Base-by-base conservation (phyloP, 257 asterid genomes). In the Haberlea rhodopensis region DNA sequence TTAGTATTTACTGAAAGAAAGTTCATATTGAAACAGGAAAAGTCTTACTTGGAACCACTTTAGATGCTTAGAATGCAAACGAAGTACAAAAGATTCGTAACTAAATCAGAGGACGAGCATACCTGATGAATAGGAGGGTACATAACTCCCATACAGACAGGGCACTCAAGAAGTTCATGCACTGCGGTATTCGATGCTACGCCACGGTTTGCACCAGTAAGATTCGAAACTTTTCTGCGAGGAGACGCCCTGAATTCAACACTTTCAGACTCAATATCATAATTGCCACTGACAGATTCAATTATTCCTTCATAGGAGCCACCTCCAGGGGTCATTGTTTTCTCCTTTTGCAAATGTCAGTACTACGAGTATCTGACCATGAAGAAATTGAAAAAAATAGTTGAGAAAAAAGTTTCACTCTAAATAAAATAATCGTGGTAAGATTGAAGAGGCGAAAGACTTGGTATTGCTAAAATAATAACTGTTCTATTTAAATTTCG, bases 71-170 rank as follows among this genome's bases (percentile, higher is more conserved):
- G 18, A 6, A 62, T 2, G 58, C 57, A 31, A 10, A 52, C 8
- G 27, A 62, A 61, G 48, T 57, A n/a, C 24, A 74, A 22, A 63
- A 31, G 32, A 55, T 23, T 37, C 4, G 22, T 15, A 53, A n/a
- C 34, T 26, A 58, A 77, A 59, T 31, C 0, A 31, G 13, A 37
- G 26, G 72, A 65, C n/a, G 25, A 73, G 69, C 69, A 29, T 81
- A 85, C 95, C 86, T 87, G 94, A 75, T 79, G 94, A 76, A 87
- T 87, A 24, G 94, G 95, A 48, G 94, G 94, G 79, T 83, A 81
- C 90, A 87, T 85, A 40, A 76, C 73, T 71, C 80, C 78, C 77
- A 83, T 62, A 70, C 90, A 87, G 46, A 85, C 73, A 31, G 95
- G 95, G 76, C 95, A 87, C 57, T 83, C 94, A n/a, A 87, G 87